Evolutionary conservation across 306 rosid genomes (phyloP).

Genomic region (Cercis canadensis): DNA sequence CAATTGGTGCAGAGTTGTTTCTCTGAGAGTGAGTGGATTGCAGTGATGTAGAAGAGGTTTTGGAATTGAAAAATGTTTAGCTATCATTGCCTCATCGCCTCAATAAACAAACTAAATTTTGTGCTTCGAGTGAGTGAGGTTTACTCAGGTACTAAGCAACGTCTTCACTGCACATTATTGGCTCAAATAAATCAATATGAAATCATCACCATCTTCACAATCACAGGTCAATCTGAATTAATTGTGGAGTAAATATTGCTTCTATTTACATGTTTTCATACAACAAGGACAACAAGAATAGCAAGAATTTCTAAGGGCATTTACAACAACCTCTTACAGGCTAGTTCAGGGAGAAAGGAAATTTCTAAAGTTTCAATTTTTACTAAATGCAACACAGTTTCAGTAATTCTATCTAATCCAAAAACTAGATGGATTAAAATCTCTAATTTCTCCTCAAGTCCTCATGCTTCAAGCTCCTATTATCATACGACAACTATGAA

Average conservation of each 20-base stretch:
- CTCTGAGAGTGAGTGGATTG: slow-evolving; percentile 33
- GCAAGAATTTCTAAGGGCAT: not conserved
- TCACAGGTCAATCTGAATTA: not conserved
- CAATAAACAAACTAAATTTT: slow-evolving; percentile 3
- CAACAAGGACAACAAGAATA: not conserved
- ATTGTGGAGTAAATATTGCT: not conserved
- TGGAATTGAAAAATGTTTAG: slow-evolving; percentile 1
- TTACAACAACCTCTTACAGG: not conserved
- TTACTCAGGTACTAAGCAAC: not conserved
- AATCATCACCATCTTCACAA: not conserved
- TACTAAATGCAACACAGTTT: no score
- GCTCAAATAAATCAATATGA: not conserved
- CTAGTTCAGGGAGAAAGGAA: not conserved
- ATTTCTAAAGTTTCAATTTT: not conserved
- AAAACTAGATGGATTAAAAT: no score
- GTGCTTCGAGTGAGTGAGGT: not conserved
- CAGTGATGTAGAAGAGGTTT: slow-evolving; percentile 13
- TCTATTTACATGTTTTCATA: not conserved
- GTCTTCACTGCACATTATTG: not conserved
- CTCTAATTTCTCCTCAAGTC: no score
- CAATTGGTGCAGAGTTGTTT: slow-evolving; percentile 40
- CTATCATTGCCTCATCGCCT: slow-evolving; percentile 26
- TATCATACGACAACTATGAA: no score
- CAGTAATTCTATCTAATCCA: no score
- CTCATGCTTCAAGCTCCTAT: no score